phyloP scores from a whole-genome alignment of 306 rosid species.

The Clitoria ternatea region DNA sequence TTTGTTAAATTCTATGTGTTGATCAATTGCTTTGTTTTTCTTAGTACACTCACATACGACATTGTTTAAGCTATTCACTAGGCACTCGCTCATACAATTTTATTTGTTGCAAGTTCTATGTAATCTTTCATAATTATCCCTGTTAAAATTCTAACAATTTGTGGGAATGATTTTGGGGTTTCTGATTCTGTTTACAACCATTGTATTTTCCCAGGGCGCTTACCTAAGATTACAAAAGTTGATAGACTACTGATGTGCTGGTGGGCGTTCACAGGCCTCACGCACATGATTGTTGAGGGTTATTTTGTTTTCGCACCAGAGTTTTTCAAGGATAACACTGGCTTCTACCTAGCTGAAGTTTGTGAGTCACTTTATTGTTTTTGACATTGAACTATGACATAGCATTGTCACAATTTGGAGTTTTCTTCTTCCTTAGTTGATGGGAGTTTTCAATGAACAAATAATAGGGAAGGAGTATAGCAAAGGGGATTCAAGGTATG shows the following conservation, averaged over 20 bases:
- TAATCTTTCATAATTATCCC: neutral
- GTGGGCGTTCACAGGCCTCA: constrained; percentile 94
- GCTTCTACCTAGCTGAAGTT: constrained; percentile 70
- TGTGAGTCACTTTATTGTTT: constrained; percentile 47
- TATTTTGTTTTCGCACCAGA: constrained; percentile 74
- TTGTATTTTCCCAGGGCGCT: constrained; percentile 42
- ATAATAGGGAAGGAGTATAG: constrained; percentile 90
- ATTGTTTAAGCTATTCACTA: constrained; percentile 1
- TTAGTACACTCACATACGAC: neutral
- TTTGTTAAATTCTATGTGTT: neutral
- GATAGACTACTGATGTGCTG: constrained; percentile 85
- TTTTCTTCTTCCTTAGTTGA: neutral
- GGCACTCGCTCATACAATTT: neutral
- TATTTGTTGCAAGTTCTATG: constrained; percentile 2
- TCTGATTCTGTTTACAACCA: neutral
- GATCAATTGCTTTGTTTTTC: neutral
- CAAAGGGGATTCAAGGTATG: constrained; percentile 94
- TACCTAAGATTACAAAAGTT: constrained; percentile 43
- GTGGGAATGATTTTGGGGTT: neutral
- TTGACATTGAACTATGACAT: neutral
- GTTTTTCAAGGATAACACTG: constrained; percentile 69
- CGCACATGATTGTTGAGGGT: constrained; percentile 68
- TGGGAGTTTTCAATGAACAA: neutral
- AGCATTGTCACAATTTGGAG: neutral
- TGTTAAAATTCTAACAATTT: neutral